A percentile compares a stretch with the other conserved stretches of the same genome.
Evolutionary conservation across 192 early-diverging fungal species (phyloP).

Genomic region (Blastocladiella britannica): DNA sequence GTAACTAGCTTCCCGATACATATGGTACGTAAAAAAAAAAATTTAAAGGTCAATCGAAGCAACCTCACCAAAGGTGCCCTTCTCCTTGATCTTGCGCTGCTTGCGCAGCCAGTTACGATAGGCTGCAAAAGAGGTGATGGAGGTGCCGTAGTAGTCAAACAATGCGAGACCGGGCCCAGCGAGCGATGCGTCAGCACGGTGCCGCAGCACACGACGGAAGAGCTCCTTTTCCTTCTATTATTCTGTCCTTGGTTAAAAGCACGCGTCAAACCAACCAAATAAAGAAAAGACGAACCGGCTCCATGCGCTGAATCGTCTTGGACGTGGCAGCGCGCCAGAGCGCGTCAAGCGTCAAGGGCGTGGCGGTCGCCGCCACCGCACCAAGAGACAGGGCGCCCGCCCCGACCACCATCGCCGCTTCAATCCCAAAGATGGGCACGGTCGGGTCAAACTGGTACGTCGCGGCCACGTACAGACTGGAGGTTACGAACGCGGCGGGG

Average conservation of each 20-base stretch:
- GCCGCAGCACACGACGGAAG: neutral
- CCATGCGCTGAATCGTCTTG: too few relatives aligned
- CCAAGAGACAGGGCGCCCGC: neutral
- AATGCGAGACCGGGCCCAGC: neutral
- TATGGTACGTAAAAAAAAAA: too few relatives aligned
- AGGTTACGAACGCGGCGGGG: neutral
- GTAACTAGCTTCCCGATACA: too few relatives aligned
- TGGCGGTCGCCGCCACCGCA: neutral
- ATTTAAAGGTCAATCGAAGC: too few relatives aligned
- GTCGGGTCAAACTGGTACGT: neutral
- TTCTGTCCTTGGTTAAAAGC: too few relatives aligned
- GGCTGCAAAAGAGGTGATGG: neutral
- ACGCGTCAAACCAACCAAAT: too few relatives aligned
- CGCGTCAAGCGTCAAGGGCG: neutral
- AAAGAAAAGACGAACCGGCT: too few relatives aligned
- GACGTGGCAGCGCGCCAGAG: neutral
- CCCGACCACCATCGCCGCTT: neutral
- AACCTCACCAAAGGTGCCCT: too few relatives aligned
- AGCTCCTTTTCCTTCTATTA: neutral
- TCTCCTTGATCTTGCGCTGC: conserved; percentile 1
- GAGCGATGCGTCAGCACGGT: neutral
- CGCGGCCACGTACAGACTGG: neutral
- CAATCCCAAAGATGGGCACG: neutral
- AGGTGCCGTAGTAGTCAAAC: neutral
- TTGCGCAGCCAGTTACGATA: neutral